These are phyloP conservation scores for Boletus subparvulus DNA, from an alignment of 768 basidiomycete genomes.

Conservation along the genomic window DNA sequence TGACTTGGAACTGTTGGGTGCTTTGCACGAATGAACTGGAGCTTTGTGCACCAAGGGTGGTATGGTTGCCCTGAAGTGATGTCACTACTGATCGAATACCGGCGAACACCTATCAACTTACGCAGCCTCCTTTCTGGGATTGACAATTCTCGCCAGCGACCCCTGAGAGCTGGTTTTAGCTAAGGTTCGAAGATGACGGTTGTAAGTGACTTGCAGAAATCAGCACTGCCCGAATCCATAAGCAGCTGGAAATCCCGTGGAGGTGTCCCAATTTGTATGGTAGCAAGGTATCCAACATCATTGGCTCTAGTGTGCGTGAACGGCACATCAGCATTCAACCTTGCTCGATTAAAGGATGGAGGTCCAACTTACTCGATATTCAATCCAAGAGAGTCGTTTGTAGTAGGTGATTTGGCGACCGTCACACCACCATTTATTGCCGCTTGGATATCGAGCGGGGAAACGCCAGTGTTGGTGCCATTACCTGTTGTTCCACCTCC, in stretches of 20 bases:
- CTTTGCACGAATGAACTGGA: conserved; percentile 64
- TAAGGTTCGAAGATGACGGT: not conserved
- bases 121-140: conserved; percentile 42
- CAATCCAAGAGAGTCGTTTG: conserved; percentile 59
- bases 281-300: conserved; percentile 59
- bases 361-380: conserved; percentile 58
- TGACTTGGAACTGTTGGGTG: conserved; percentile 52
- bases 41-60: conserved; percentile 58
- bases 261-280: conserved; percentile 66
- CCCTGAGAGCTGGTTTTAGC: conserved; percentile 25
- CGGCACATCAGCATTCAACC: not conserved
- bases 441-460: conserved; percentile 38
- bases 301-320: conserved; percentile 35
- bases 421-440: conserved; percentile 41
- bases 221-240: conserved; percentile 72
- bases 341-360: not conserved
- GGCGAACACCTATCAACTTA: conserved; percentile 24
- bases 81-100: conserved; percentile 17
- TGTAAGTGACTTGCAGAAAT: conserved; percentile 43
- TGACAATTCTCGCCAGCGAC: conserved; percentile 56
- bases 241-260: conserved; percentile 54
- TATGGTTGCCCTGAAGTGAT: conserved; percentile 55
- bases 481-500: conserved; percentile 14
- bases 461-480: conserved; percentile 32
- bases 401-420: conserved; percentile 39